Percentiles rank a stretch among this genome's conserved stretches.
Evolutionary conservation across 2,329 filamentous ascomycete genomes (phyloP).

Genomic region (Aspergillus fischeri): DNA sequence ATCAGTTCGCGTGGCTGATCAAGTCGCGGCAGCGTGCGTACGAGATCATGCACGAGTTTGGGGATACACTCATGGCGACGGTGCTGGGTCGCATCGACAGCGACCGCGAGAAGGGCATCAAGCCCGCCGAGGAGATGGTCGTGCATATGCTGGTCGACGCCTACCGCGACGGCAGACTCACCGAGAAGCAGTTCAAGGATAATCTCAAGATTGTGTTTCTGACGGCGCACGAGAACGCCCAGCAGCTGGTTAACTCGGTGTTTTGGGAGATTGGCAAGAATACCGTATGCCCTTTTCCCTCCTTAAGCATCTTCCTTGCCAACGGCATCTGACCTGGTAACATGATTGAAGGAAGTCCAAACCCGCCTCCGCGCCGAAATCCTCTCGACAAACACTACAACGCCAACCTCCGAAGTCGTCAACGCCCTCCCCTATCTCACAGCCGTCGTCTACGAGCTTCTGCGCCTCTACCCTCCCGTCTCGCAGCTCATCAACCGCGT

Average conservation of each 20-base stretch:
- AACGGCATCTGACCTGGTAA: background rate
- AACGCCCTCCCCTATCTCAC: constrained; percentile 42
- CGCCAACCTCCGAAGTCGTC: constrained; percentile 21
- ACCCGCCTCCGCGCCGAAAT: constrained; percentile 31
- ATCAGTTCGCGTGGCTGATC: constrained; percentile 19
- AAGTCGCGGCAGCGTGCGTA: constrained; percentile 18
- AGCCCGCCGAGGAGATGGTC: constrained; percentile 14
- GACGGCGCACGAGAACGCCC: constrained; percentile 42
- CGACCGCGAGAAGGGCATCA: background rate
- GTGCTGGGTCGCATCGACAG: constrained; percentile 6
- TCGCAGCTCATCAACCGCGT: constrained; percentile 48
- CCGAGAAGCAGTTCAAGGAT: constrained; percentile 38
- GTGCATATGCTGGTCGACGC: constrained; percentile 20
- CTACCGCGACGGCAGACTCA: constrained; percentile 21
- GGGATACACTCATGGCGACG: constrained; percentile 12
- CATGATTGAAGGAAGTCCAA: constrained; percentile 20
- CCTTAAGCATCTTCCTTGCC: background rate
- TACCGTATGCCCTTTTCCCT: constrained; percentile 1
- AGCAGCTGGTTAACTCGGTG: constrained; percentile 34
- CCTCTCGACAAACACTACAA: constrained; percentile 1
- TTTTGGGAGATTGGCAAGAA: constrained; percentile 38
- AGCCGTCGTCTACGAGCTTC: constrained; percentile 43
- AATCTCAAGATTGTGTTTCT: constrained; percentile 41
- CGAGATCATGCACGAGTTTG: constrained; percentile 24
- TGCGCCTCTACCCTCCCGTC: constrained; percentile 49